Evolutionary conservation across 495 filamentous ascomycete species (phyloP), one percentile per base, ranked within the genome.

Genomic region (Aspergillus ellipticus): DNA sequence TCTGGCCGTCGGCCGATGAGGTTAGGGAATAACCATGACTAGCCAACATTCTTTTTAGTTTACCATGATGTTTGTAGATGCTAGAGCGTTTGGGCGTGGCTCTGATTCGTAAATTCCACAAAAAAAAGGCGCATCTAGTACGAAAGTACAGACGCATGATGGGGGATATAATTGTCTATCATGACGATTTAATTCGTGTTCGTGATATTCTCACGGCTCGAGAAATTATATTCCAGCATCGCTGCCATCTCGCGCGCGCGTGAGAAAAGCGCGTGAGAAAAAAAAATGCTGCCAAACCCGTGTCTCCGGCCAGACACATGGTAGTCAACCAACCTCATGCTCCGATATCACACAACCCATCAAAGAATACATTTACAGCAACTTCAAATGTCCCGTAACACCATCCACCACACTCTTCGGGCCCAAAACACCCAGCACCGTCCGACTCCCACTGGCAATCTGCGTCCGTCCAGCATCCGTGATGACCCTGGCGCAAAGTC

Each of bases 401-500:
- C 83, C 67, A 73, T 98, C 88, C 16, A 98, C 83, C 48, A 92
- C 73, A 60, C 87, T 88, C 80, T 89, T 92, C 17, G 93, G 95
- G 6, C 87, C 94, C 35, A 96, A 85, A 56, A 98, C 80, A 4
- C 95, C 94, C 37, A 97, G 77, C 29, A 97, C 94, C 4, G 94
- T 98, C 64, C 87, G 79, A 65, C 89, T 95, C 16, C 95, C 92
- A 41, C 84, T 82, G n/a, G 86, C 92, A 73, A 98, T 96, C 83
- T 97, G 95, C 28, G 94, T 98, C 53, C 94, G 81, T 22, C 94
- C 94, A n/a, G 94, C 94, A 79, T 98, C 94, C 62, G 88, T 83
- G 48, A 98, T 90, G 29, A 96, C 84, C 68, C 89, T 85, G 43
- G 94, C 88, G 51, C 90, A 92, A 35, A 98, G 73, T 2, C 93